phyloP scores from a whole-genome alignment of 2,329 filamentous ascomycete genomes.

The Aureobasidium sp. region DNA sequence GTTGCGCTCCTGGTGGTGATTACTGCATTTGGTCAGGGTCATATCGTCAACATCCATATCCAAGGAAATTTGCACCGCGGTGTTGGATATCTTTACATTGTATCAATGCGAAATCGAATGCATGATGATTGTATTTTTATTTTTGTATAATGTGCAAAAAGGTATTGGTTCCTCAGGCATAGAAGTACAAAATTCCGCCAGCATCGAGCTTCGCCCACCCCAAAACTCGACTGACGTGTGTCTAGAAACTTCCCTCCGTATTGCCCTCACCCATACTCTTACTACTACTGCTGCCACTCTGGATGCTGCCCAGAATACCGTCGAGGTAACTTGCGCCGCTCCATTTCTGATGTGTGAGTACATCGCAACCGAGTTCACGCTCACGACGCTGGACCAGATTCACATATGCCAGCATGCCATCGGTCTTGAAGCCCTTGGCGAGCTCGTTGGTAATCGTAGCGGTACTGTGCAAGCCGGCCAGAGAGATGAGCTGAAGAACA shows the following conservation, averaged over 20 bases:
- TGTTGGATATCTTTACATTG: not conserved
- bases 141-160: not conserved
- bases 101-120: not conserved
- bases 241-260: constrained; percentile 54
- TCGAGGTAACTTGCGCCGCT: constrained; percentile 71
- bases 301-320: constrained; percentile 80
- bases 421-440: constrained; percentile 71
- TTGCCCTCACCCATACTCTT: constrained; percentile 95
- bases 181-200: not conserved
- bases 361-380: constrained; percentile 84
- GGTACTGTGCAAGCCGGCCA: constrained; percentile 57
- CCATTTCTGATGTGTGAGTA: constrained; percentile 93
- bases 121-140: not conserved
- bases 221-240: not conserved
- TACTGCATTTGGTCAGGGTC: not conserved
- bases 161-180: too few relatives aligned
- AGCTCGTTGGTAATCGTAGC: constrained; percentile 66
- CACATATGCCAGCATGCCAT: constrained; percentile 98
- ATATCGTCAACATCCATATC: not conserved
- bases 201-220: not conserved
- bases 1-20: not conserved
- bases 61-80: not conserved
- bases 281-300: constrained; percentile 81
- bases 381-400: constrained; percentile 82
- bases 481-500: constrained; percentile 53